phyloP scores from a whole-genome alignment of 139 green algal genomes.

The Coccomyxa sp. region DNA sequence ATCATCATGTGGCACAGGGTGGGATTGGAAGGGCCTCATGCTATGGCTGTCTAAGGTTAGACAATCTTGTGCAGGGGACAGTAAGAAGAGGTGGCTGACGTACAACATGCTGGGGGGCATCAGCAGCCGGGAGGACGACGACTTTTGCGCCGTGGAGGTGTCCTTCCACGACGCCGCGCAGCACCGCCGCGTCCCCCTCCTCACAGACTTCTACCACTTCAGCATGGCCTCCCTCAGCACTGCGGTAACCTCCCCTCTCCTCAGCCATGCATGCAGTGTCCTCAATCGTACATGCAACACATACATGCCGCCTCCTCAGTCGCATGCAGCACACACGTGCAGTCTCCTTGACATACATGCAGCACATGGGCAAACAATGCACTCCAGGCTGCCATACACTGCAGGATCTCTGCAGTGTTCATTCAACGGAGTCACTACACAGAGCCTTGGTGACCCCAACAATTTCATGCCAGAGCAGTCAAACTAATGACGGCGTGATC shows the following conservation, averaged over 20 bases:
- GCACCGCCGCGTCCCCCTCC: slow-evolving; percentile 57
- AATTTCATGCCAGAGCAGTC: no score
- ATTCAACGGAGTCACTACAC: neutral
- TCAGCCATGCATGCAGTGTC: no score
- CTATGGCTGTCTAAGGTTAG: neutral
- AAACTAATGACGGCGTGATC: no score
- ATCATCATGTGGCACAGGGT: no score
- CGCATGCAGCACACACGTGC: no score
- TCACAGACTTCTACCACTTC: slow-evolving; percentile 86
- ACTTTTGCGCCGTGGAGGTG: slow-evolving; percentile 52
- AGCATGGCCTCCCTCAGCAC: slow-evolving; percentile 57
- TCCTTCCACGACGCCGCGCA: slow-evolving; percentile 76
- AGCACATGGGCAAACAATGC: neutral
- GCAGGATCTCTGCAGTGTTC: neutral
- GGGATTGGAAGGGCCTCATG: no score
- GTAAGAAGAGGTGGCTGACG: slow-evolving; percentile 53
- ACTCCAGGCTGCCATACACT: neutral
- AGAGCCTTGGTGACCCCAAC: neutral
- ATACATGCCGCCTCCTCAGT: no score
- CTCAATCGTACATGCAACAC: no score
- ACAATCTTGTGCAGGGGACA: slow-evolving; percentile 7
- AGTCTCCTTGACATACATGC: no score
- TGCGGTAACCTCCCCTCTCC: slow-evolving; percentile 13
- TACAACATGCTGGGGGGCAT: slow-evolving; percentile 73
- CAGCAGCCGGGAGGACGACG: slow-evolving; percentile 39